Base-by-base conservation (phyloP, 2,329 filamentous ascomycete genomes). In the Colletotrichum shisoi region DNA sequence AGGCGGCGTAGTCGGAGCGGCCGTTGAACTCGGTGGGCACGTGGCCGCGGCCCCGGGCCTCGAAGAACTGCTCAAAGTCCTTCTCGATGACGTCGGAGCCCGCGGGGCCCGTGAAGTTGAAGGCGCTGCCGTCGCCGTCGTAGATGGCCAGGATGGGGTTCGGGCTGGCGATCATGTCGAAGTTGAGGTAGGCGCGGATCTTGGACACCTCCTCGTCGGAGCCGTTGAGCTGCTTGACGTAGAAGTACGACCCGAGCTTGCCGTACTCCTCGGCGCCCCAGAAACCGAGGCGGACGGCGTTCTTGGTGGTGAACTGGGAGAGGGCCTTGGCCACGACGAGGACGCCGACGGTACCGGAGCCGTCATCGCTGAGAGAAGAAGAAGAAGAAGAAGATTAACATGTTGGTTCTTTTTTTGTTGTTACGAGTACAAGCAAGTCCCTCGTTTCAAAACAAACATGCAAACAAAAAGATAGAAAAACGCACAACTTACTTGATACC, bases 1-100 rank as follows among this genome's bases (percentile, higher is more conserved):
- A 91, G 3, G 84, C 86, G 45, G 84, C 87, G 72, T 91, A 91
- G 74, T 91, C 89, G 51, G 84, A 87, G 60, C 88, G 84, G 6
- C 87, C 87, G 74, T 85, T 84, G 73, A 92, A 92, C 52, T 85
- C 83, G 27, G 87, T 87, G 34, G 85, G 84, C 0, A 85, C 85
- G 68, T 83, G 87, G 70, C 82, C 81, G 48, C 81, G 74, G 17
- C 79, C 82, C 57, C 83, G 79, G 49, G 74, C 74, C 59, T 74
- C 72, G 73, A 73, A 90, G 76, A 83, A 89, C 31, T 84, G 76
- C 71, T 85, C 81, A 74, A 89, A 89, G 67, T 87, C 79, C 61
- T 81, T 76, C 73, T 87, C 85, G 34, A 88, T 82, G 68, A 88
- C 81, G 17, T 84, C 87, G 9, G 87, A 89, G 0, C 88, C 88